A percentile compares a stretch with the other conserved stretches of the same genome.
Conservation (phyloP, 2,329 filamentous ascomycete genomes). For the Fusarium setosum region DNA sequence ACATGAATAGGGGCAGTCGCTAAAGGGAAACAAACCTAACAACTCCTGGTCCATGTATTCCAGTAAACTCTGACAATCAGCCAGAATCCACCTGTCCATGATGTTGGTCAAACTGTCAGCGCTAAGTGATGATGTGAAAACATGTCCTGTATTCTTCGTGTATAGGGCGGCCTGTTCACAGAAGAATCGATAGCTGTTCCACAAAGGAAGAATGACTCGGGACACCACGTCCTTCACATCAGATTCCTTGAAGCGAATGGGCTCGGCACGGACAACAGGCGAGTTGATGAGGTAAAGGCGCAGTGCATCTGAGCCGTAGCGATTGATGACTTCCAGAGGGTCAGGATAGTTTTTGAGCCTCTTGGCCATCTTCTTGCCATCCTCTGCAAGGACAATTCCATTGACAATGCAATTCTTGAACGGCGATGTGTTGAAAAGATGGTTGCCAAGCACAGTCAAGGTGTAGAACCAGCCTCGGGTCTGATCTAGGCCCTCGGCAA, state of each 20-base stretch:
- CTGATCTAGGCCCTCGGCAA: conserved; percentile 43
- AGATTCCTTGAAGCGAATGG: conserved; percentile 41
- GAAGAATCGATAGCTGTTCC: conserved; percentile 45
- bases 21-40: conserved; percentile 64
- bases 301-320: conserved; percentile 42
- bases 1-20: not conserved
- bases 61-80: conserved; percentile 85
- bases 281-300: conserved; percentile 45
- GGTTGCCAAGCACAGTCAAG: conserved; percentile 40
- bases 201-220: conserved; percentile 40
- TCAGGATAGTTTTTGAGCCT: conserved; percentile 44
- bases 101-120: conserved; percentile 55
- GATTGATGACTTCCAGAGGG: conserved; percentile 31
- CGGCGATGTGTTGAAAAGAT: conserved; percentile 39
- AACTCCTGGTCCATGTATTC: conserved; percentile 91
- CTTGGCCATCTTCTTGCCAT: conserved; percentile 46
- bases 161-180: conserved; percentile 38
- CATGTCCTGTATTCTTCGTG: conserved; percentile 34
- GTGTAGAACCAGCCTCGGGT: conserved; percentile 46
- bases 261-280: conserved; percentile 42
- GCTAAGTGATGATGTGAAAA: conserved; percentile 31
- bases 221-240: conserved; percentile 41
- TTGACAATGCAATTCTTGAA: conserved; percentile 45
- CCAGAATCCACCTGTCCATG: conserved; percentile 92
- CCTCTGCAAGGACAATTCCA: conserved; percentile 42